Percentiles rank a stretch among this genome's conserved stretches.
Evolutionary conservation across 2,329 filamentous ascomycete species (phyloP).

Genomic region (Aureobasidium sp.): DNA sequence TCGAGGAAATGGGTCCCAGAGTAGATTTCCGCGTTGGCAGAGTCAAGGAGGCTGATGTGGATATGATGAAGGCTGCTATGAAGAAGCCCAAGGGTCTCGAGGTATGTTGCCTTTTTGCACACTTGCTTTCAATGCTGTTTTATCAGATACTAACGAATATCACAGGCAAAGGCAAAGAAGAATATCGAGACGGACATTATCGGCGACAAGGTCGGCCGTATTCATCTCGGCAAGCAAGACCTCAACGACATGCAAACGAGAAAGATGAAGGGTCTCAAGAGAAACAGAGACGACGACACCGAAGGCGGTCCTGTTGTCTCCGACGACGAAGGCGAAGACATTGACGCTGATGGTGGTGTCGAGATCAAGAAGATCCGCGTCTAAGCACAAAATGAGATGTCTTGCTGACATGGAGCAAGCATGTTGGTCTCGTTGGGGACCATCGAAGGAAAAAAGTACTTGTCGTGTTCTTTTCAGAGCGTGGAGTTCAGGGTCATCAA

Average conservation of each 20-base stretch:
- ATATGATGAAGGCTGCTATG: constrained; percentile 81
- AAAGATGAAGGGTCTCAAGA: constrained; percentile 99
- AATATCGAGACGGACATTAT: constrained; percentile 87
- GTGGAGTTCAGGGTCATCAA: constrained; percentile 17
- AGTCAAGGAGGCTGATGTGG: constrained; percentile 67
- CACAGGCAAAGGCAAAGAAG: constrained; percentile 70
- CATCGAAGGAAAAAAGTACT: not conserved
- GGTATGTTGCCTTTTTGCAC: constrained; percentile 41
- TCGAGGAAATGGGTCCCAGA: constrained; percentile 91
- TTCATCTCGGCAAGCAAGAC: constrained; percentile 88
- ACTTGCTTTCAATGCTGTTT: too few relatives aligned
- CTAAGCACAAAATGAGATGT: not conserved
- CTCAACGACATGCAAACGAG: constrained; percentile 80
- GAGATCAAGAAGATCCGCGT: constrained; percentile 19
- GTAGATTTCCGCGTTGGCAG: constrained; percentile 88
- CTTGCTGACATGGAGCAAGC: not conserved
- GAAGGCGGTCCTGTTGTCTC: constrained; percentile 41
- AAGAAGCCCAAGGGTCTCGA: constrained; percentile 70
- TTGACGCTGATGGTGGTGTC: constrained; percentile 17
- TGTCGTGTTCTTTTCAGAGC: constrained; percentile 13
- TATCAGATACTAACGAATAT: not conserved
- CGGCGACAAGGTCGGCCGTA: constrained; percentile 91
- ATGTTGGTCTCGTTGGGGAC: not conserved
- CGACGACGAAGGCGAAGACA: constrained; percentile 21
- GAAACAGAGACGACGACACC: constrained; percentile 58